These are phyloP conservation scores for Alternaria ventricosa DNA, from an alignment of 2,329 filamentous ascomycete genomes.

Conservation along the genomic window DNA sequence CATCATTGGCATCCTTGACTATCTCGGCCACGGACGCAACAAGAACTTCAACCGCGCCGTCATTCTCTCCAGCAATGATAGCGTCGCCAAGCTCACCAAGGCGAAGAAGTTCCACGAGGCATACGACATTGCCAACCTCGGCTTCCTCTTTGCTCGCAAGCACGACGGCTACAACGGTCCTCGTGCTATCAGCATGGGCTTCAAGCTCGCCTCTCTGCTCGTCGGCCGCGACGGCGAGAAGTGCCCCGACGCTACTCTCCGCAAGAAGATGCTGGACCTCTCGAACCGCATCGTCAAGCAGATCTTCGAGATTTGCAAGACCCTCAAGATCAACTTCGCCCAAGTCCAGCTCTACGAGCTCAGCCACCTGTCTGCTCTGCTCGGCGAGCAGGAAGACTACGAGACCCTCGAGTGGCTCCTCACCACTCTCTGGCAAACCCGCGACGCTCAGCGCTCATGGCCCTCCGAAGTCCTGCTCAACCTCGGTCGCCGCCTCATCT, in stretches of 20 bases:
- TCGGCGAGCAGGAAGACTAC: slow-evolving; percentile 56
- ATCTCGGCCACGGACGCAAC: slow-evolving; percentile 38
- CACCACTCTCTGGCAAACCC: slow-evolving; percentile 46
- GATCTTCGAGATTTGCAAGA: slow-evolving; percentile 49
- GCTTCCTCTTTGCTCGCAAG: slow-evolving; percentile 40
- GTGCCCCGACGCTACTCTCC: slow-evolving; percentile 39
- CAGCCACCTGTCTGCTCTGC: slow-evolving; percentile 51
- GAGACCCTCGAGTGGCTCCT: slow-evolving; percentile 50
- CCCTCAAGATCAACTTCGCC: slow-evolving; percentile 53
- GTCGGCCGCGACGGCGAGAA: slow-evolving; percentile 40
- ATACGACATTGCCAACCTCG: slow-evolving; percentile 44
- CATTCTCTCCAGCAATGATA: slow-evolving; percentile 35
- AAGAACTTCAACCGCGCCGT: slow-evolving; percentile 39
- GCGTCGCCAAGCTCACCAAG: slow-evolving; percentile 32
- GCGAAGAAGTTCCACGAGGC: slow-evolving; percentile 42
- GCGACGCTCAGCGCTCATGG: slow-evolving; percentile 44
- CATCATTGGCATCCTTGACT: slow-evolving; percentile 37
- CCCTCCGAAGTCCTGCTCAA: slow-evolving; percentile 53
- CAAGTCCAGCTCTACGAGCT: slow-evolving; percentile 51
- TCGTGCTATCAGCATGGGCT: slow-evolving; percentile 46
- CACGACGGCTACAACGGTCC: slow-evolving; percentile 43
- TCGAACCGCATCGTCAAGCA: slow-evolving; percentile 52
- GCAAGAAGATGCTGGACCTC: slow-evolving; percentile 50
- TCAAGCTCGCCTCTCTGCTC: slow-evolving; percentile 45
- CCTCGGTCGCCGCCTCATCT: slow-evolving; percentile 61